These are phyloP conservation scores for Raffaelea ambrosiae DNA, from an alignment of 2,329 filamentous ascomycete species.

Conservation along the genomic window DNA sequence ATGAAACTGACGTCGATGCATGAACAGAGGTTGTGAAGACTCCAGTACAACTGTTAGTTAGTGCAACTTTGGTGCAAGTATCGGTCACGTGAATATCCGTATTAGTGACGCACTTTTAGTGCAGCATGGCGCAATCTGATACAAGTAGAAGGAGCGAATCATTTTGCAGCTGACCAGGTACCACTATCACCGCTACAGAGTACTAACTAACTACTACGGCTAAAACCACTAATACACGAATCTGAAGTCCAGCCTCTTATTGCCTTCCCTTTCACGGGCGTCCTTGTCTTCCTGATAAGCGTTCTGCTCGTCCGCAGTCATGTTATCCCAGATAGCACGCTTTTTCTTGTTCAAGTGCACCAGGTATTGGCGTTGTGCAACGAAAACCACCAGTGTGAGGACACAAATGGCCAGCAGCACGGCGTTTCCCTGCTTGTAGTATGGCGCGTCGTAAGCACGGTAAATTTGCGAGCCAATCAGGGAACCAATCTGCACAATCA, in stretches of 20 bases:
- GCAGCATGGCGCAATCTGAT: too few species aligned
- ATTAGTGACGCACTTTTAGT: too few species aligned
- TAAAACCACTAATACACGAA: slow-evolving; percentile 31
- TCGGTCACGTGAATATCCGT: too few species aligned
- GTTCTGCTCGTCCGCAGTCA: slow-evolving; percentile 37
- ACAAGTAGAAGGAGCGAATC: too few species aligned
- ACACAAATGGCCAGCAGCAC: slow-evolving; percentile 41
- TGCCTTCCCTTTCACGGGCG: slow-evolving; percentile 24
- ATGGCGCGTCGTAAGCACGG: slow-evolving; percentile 42
- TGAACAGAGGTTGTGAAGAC: too few species aligned
- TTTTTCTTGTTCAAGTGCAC: slow-evolving; percentile 41
- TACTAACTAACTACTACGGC: too few species aligned
- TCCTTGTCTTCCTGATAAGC: slow-evolving; percentile 34
- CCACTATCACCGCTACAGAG: too few species aligned
- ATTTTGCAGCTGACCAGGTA: too few species aligned
- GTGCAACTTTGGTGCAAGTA: too few species aligned
- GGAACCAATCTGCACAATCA: slow-evolving; percentile 27
- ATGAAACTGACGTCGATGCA: too few species aligned
- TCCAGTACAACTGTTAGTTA: too few species aligned
- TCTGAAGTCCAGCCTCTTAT: slow-evolving; percentile 33
- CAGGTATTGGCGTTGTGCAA: slow-evolving; percentile 38
- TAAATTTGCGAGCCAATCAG: slow-evolving; percentile 36
- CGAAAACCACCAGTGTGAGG: slow-evolving; percentile 41
- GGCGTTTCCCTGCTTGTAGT: slow-evolving; percentile 46
- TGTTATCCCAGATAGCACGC: slow-evolving; percentile 35